A percentile compares a stretch with the other conserved stretches of the same genome.
Evolutionary conservation across 805 yeast species (phyloP).

Genomic region (Candida corydali): DNA sequence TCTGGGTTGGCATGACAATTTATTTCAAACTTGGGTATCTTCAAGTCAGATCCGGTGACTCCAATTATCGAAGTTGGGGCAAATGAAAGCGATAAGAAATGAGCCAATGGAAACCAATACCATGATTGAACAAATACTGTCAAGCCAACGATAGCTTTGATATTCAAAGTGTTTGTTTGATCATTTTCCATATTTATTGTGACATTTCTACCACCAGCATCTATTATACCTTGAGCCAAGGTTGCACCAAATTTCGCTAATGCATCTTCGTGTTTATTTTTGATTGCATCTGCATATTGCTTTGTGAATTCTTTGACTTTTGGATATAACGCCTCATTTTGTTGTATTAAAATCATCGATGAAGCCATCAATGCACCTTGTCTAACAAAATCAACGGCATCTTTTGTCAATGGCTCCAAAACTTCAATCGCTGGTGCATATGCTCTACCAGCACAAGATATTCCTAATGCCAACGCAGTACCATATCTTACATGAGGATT

Average conservation of each 20-base stretch:
- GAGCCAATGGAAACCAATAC: slow-evolving; percentile 98
- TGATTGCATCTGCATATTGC: slow-evolving; percentile 67
- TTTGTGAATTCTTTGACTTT: slow-evolving; percentile 76
- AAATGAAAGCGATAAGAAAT: slow-evolving; percentile 86
- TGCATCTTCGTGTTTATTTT: slow-evolving; percentile 91
- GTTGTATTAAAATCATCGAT: slow-evolving; percentile 84
- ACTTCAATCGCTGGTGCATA: slow-evolving; percentile 85
- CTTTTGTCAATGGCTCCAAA: slow-evolving; percentile 86
- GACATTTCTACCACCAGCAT: slow-evolving; percentile 98
- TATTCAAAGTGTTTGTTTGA: slow-evolving; percentile 86
- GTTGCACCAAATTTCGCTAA: slow-evolving; percentile 98
- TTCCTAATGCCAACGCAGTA: slow-evolving; percentile 95
- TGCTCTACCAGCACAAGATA: slow-evolving; percentile 94
- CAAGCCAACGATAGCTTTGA: slow-evolving; percentile 88
- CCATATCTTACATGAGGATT: slow-evolving; percentile 98
- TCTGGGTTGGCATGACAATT: slow-evolving; percentile 79
- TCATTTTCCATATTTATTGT: slow-evolving; percentile 85
- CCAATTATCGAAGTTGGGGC: slow-evolving; percentile 90
- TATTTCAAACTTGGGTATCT: slow-evolving; percentile 78
- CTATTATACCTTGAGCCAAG: slow-evolving; percentile 93
- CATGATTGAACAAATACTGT: slow-evolving; percentile 89
- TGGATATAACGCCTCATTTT: slow-evolving; percentile 77
- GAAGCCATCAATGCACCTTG: slow-evolving; percentile 95
- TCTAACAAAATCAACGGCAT: slow-evolving; percentile 94
- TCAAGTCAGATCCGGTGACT: slow-evolving; percentile 64